A percentile compares a stretch with the other conserved stretches of the same genome.
These are phyloP conservation scores for Beauveria rudraprayagi DNA, from an alignment of 2,329 filamentous ascomycete species.

Conservation along the genomic window DNA sequence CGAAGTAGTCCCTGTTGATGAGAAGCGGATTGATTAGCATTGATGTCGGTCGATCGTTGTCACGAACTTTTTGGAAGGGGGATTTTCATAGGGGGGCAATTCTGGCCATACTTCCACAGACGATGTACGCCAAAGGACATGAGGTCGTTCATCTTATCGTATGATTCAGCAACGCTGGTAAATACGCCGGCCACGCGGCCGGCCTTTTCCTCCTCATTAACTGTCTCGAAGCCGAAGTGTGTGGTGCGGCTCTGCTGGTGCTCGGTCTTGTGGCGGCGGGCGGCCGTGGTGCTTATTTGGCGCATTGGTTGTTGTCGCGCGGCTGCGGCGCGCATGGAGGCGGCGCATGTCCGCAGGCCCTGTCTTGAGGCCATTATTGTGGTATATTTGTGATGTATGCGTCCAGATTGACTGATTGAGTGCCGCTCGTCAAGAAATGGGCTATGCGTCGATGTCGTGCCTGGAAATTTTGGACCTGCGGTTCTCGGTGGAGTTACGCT, in stretches of 20 bases:
- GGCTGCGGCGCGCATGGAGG: constrained; percentile 16
- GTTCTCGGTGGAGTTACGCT: neutral
- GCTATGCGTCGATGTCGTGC: neutral
- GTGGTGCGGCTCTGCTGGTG: constrained; percentile 50
- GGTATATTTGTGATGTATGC: neutral
- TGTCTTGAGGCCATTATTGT: constrained; percentile 15
- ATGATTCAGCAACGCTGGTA: constrained; percentile 86
- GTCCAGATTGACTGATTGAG: neutral
- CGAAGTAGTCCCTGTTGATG: no score
- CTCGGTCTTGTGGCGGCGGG: constrained; percentile 17
- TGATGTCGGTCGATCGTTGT: no score
- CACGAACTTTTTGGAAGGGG: no score
- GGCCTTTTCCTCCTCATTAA: constrained; percentile 71
- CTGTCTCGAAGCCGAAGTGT: constrained; percentile 85
- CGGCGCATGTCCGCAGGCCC: constrained; percentile 22
- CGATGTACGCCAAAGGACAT: constrained; percentile 98
- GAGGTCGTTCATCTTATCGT: constrained; percentile 98
- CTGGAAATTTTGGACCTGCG: constrained; percentile 6
- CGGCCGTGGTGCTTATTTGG: constrained; percentile 22
- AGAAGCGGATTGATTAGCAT: no score
- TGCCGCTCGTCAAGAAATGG: neutral
- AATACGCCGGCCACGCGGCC: constrained; percentile 76
- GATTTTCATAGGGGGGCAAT: no score
- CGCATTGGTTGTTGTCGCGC: constrained; percentile 14
- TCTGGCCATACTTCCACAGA: constrained; percentile 64